Conservation (phyloP, 2,329 filamentous ascomycete genomes). For the Coniochaeta sp. region DNA sequence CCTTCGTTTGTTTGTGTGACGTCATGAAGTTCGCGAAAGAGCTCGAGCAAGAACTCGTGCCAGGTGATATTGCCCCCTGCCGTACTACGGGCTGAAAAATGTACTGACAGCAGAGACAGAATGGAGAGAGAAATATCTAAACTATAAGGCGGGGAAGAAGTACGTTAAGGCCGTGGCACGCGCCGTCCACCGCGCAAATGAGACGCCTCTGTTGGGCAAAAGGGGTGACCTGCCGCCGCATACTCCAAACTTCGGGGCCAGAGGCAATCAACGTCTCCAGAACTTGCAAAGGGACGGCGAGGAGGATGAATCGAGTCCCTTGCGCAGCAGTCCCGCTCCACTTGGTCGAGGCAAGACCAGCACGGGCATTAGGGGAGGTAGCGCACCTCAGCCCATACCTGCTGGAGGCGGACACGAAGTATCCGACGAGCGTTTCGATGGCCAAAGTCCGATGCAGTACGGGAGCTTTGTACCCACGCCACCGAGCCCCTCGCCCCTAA, state of each 20-base stretch:
- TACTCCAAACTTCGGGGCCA: conserved; percentile 11
- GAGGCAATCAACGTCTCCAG: neutral
- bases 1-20: conserved; percentile 12
- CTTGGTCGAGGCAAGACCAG: neutral
- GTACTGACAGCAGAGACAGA: conserved; percentile 36
- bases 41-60: conserved; percentile 79
- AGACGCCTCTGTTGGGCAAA: conserved; percentile 35
- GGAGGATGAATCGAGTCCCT: neutral
- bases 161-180: conserved; percentile 76
- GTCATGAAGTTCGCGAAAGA: conserved; percentile 67
- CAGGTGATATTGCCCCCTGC: conserved; percentile 42
- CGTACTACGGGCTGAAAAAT: neutral
- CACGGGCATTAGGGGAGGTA: neutral
- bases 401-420: conserved; percentile 29
- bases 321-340: conserved; percentile 11
- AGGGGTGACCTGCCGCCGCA: conserved; percentile 23
- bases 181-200: conserved; percentile 57
- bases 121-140: conserved; percentile 89
- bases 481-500: conserved; percentile 15
- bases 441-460: conserved; percentile 35
- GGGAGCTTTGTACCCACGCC: conserved; percentile 45
- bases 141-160: conserved; percentile 96
- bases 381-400: conserved; percentile 14
- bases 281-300: neutral
- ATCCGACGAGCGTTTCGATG: conserved; percentile 24